Base-by-base conservation (phyloP, 1,139 yeast species). In the Yamadazyma sp. region DNA sequence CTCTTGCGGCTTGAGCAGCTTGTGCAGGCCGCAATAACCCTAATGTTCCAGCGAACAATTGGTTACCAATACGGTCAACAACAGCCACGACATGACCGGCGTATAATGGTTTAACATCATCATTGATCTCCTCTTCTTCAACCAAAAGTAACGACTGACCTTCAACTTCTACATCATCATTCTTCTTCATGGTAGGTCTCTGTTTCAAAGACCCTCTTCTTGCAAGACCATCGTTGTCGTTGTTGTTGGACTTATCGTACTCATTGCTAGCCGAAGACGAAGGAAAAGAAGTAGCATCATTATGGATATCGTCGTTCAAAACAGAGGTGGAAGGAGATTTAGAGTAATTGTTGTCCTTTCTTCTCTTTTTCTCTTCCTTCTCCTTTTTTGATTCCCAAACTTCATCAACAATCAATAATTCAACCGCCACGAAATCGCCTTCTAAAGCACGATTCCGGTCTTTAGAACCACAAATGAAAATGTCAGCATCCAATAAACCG, bases 21-120 rank as follows among this genome's bases (percentile, higher is more conserved):
- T 94, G 96, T 2, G 98, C 92, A 5, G 98, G 98, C 62, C 98
- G 81, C 49, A 92, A 76, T 39, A 92, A 70, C 0, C 98, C 98
- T 46, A 92, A 72, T 17, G 98, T 89, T 49, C 98, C 98, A 20
- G 92, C 80, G 59, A 92, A 92, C 48, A 91, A 73, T 62, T 92
- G 98, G 15, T 98, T 98, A 0, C 98, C 96, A 44, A 92, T 89
- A 61, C 98, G 84, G 60, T 92, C 98, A 52, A 92, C 86, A 17
- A 92, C 96, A 1, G 98, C 98, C 46, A 92, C 98, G 43, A 92
- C 96, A 58, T 92, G 98, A 27, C 98, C 98, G 2, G 98, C 98
- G 56, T 92, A 92, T 41, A 92, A 73, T 8, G 98, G 98, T 61
- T 87, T 91, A 50, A 83, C 80, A 36, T 87, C 96, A 59, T 92